Percentiles rank a stretch among this genome's conserved stretches.
Conservation (phyloP, 1,284 basidiomycete genomes). For the Vanrija pseudolonga region DNA sequence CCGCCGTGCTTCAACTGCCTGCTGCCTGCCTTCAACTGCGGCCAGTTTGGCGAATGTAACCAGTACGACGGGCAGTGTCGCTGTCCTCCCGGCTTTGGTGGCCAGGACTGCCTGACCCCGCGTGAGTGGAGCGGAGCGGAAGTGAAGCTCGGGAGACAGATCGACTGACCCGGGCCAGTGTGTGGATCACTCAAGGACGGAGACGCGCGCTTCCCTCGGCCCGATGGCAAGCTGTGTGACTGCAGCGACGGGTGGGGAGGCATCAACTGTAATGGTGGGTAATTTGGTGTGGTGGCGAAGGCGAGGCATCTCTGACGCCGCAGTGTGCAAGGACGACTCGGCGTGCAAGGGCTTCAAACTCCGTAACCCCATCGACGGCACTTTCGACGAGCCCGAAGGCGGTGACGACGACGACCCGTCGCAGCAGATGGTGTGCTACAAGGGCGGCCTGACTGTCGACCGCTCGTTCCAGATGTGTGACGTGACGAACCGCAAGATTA, state of each 20-base stretch:
- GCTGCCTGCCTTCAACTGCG: constrained; percentile 75
- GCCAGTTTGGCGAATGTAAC: constrained; percentile 80
- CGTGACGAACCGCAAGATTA: constrained; percentile 89
- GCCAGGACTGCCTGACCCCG: constrained; percentile 79
- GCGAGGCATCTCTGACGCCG: not conserved
- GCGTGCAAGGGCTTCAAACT: constrained; percentile 75
- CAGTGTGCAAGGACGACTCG: constrained; percentile 78
- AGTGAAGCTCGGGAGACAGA: not conserved
- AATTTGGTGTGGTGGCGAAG: no score
- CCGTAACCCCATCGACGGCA: constrained; percentile 35
- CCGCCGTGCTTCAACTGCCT: constrained; percentile 79
- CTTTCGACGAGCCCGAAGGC: constrained; percentile 41
- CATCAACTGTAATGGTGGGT: constrained; percentile 89
- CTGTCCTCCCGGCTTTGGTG: constrained; percentile 86
- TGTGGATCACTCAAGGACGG: constrained; percentile 91
- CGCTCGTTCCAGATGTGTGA: constrained; percentile 96
- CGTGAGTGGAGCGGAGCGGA: constrained; percentile 58
- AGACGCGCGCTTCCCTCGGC: constrained; percentile 72
- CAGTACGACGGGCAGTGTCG: constrained; percentile 84
- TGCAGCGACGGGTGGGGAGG: constrained; percentile 94
- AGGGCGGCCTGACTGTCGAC: constrained; percentile 82
- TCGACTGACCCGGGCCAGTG: constrained; percentile 51
- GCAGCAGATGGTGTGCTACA: constrained; percentile 87
- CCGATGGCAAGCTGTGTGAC: constrained; percentile 70
- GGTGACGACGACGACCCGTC: constrained; percentile 53